Base-by-base conservation (phyloP, 345 rosid genomes). In the Acer yangbiense region DNA sequence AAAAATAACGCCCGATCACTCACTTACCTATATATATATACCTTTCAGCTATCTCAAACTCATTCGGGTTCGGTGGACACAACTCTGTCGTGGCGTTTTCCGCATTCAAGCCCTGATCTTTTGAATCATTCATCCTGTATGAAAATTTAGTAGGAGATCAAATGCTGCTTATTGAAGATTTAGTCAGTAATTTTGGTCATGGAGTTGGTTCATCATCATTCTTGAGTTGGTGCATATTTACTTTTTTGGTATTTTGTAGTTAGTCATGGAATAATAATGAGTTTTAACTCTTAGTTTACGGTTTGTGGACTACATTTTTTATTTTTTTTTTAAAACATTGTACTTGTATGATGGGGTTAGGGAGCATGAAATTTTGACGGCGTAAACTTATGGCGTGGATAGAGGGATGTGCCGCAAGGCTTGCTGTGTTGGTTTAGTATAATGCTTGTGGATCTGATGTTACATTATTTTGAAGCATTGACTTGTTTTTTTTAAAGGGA, bases 1-100 rank as follows among this genome's bases (percentile, higher is more conserved):
- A 20, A 10, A n/a, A 35, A 32, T 18, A 68, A 68, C 67, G 23
- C 78, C 4, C 27, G 35, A 58, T 20, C 62, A 64, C n/a, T 21
- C 23, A 76, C 62, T 0, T 21, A 57, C 0, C 14, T 71, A 16
- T 76, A 7, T 74, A 13, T 43, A 35, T 43, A 43, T 43, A 43
- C 73, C 81, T 74, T 86, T 72, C 92, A 97, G 98, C 91, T 73
- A 97, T 97, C 73, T 94, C 98, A 58, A 94, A 97, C 84, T 97
- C 99, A 1, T 97, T 94, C 1, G 98, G 99, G 48, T 97, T 97
- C 6, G 98, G 98, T 70, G 99, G 99, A 84, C 99, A 97, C 86
- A 97, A 97, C 92, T 93, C 99, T 0, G 99, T 96, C 0, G 99
- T 92, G 39, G 93, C 91, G 3, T 96, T 96, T 80, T 91, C 98